Conservation (phyloP, 257 asterid genomes). For the Leonotis leonurus region DNA sequence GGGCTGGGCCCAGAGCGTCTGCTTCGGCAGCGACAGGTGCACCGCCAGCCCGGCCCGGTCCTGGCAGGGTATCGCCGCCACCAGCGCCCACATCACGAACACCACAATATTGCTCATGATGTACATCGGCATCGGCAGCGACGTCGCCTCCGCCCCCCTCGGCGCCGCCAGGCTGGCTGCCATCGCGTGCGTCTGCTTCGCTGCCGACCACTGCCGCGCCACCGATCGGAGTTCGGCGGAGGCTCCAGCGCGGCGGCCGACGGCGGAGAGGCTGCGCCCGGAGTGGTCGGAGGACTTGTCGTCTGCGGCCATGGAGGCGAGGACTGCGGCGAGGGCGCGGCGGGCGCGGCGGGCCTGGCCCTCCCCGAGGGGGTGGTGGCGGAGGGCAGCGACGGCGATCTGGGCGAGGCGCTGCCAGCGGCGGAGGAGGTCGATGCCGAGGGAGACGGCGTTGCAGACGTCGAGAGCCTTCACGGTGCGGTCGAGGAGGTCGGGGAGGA, state of each 20-base stretch:
- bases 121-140: slow-evolving; percentile 56
- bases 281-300: slow-evolving; percentile 33
- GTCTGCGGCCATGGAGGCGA: slow-evolving; percentile 59
- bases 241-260: slow-evolving; percentile 60
- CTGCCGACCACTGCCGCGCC: slow-evolving; percentile 79
- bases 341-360: slow-evolving; percentile 71
- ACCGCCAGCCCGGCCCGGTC: slow-evolving; percentile 55
- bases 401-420: slow-evolving; percentile 73
- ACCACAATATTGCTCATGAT: slow-evolving; percentile 56
- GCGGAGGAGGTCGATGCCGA: slow-evolving; percentile 61
- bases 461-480: slow-evolving; percentile 71
- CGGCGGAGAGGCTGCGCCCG: slow-evolving; percentile 45
- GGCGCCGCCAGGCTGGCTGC: slow-evolving; percentile 59
- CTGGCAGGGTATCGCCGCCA: slow-evolving; percentile 79
- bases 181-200: slow-evolving; percentile 80
- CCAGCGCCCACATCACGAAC: slow-evolving; percentile 83
- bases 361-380: slow-evolving; percentile 60
- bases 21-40: slow-evolving; percentile 50
- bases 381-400: slow-evolving; percentile 48
- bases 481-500: slow-evolving; percentile 65
- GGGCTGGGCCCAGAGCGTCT: slow-evolving; percentile 70
- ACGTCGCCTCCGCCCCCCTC: slow-evolving; percentile 65
- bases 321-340: slow-evolving; percentile 50
- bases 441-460: slow-evolving; percentile 63
- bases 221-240: slow-evolving; percentile 41